Base-by-base conservation (phyloP, 169 alveolate species). In the Toxoplasma gondii region DNA sequence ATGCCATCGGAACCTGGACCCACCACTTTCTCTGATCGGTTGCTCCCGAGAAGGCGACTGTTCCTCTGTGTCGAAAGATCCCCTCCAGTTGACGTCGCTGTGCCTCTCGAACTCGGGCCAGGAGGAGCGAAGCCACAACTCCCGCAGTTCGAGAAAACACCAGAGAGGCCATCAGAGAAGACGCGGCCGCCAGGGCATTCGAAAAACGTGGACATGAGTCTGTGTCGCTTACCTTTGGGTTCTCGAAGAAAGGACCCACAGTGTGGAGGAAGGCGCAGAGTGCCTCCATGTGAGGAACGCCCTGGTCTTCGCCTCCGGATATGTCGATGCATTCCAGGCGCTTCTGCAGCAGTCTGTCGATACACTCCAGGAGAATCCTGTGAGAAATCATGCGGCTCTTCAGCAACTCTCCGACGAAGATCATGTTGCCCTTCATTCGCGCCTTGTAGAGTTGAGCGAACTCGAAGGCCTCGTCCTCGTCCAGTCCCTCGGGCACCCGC, bases 351-450 rank as follows among this genome's bases (percentile, higher is more conserved):
- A 96, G 95, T 43, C 94, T 94, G 90, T 96, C 97, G 91, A 96
- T 94, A 78, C 97, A 94, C 96, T 92, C 95, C 44, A 91, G 93
- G 58, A 96, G 91, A 43, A 96, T 94, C 34, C 94, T 92, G 67
- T 94, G 94, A 43, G 97, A 94, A 54, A 96, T 90, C 93, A 96
- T 94, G 92, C 95, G 95, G 67, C 92, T 91, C 84, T 93, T 93
- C 67, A 95, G 94, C 92, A 96, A 70, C 53, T 96, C 96, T 10
- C 97, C 97, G 92, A 96, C 96, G 83, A 96, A 96, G 49, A 94
- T 96, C 97, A 96, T 94, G 88, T 94, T 96, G 69, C 97, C 94
- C 83, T 94, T 95, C 97, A 96, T 96, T 53, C 94, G 93, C 54
- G 93, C 94, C 91, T 96, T 96, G 95, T 96, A 95, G 43, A 86